Evolutionary conservation across 2,329 filamentous ascomycete genomes (phyloP), one percentile per base, ranked within the genome.

Genomic region (Penicillium hesseltinei): DNA sequence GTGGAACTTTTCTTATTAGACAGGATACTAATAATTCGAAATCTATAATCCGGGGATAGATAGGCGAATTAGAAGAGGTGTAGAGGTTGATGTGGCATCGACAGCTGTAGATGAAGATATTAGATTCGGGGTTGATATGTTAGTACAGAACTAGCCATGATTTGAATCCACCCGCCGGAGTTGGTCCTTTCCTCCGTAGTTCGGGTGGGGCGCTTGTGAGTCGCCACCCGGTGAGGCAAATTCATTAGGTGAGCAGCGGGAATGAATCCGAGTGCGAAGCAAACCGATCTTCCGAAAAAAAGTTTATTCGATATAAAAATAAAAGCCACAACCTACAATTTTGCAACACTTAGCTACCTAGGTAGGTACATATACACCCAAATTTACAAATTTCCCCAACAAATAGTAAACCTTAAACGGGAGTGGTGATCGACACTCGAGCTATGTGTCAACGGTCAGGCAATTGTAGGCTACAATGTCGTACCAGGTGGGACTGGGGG

Each of bases 141-240:
- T 17, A 15, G 40, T 9, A 10, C 8, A 23, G 23, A 42, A 15
- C 6, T 42, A 23, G 19, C 5, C 39, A 42, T 23, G 23, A 17
- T 31, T 13, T 15, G 43, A 42, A 42, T 15, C 48, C 19, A 25
- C 48, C 29, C 21, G 2, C 52, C 52, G 52, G 52, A 55, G 52
- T 55, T 55, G 5, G 8, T 9, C 17, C 21, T 40, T 4, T 13
- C 6, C 42, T 57, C 54, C 54, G 49, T 10, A 23, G 27, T 27
- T 25, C 21, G 27, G 29, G 43, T 42, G 49, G 54, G 54, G 27
- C 50, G 7, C 6, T 21, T 35, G 36, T 35, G 36, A 36, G 36
- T 57, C 46, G 54, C 54, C 49, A 53, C 54, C 27, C 51, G 51
- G 51, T 25, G 33, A 49, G 10, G 36, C 5, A 27, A 31, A 43